A percentile compares a stretch with the other conserved stretches of the same genome.
These are phyloP conservation scores for Phytophthora tentaculata DNA, from an alignment of 352 stramenopile species.

Conservation along the genomic window DNA sequence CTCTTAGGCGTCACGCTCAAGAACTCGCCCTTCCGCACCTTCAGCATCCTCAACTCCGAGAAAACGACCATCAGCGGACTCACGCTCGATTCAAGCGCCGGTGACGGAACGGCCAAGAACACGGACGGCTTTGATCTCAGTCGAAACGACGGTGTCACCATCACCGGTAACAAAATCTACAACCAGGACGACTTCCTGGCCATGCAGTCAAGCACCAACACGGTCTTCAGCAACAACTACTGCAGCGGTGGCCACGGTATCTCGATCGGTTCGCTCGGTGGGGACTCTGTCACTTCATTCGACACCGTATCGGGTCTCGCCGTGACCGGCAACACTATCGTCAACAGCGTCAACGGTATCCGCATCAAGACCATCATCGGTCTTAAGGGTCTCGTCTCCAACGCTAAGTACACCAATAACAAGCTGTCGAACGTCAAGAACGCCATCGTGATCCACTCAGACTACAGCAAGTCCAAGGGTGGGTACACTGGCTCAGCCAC, in stretches of 20 bases:
- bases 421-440: slow-evolving; percentile 25
- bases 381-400: slow-evolving; percentile 27
- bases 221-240: slow-evolving; percentile 22
- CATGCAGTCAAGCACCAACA: slow-evolving; percentile 27
- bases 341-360: slow-evolving; percentile 25
- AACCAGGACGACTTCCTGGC: slow-evolving; percentile 22
- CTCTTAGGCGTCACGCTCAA: slow-evolving; percentile 42
- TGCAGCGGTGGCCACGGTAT: slow-evolving; percentile 26
- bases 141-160: slow-evolving; percentile 14
- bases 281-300: slow-evolving; percentile 9
- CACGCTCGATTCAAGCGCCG: slow-evolving; percentile 11
- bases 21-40: slow-evolving; percentile 33
- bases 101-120: slow-evolving; percentile 15
- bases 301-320: slow-evolving; percentile 32
- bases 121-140: slow-evolving; percentile 19
- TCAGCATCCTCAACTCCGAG: slow-evolving; percentile 40
- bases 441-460: slow-evolving; percentile 18
- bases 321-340: slow-evolving; percentile 36
- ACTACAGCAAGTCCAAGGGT: slow-evolving; percentile 28
- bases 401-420: slow-evolving; percentile 29
- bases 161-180: slow-evolving; percentile 25
- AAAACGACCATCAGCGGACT: slow-evolving; percentile 21
- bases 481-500: slow-evolving; percentile 31
- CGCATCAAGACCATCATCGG: slow-evolving; percentile 26
- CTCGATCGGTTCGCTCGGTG: slow-evolving; percentile 43